Evolutionary conservation across 148 eudicot genomes (phyloP), one percentile per base, ranked within the genome.

Genomic region (Drosera capensis): DNA sequence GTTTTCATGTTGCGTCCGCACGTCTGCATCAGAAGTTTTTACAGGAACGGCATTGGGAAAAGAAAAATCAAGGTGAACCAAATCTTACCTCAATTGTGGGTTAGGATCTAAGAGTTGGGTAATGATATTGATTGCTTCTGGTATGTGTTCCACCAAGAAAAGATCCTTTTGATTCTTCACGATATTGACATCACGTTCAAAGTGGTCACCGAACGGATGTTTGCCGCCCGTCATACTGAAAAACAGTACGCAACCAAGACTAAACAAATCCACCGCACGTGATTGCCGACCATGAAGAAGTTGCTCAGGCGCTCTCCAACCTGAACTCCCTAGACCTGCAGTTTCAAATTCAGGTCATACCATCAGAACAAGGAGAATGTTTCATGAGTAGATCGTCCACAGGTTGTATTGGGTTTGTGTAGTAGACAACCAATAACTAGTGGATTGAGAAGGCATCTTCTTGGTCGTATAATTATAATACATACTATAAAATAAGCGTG

Each of bases 221-320:
- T 68, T 71, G 37, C 99, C 99, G 40, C 85, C 84, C 6, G 87
- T 80, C 42, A 90, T 66, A 71, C 95, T 84, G 73, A 60, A 85
- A 54, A 85, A 90, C 15, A 90, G 68, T 38, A 81, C 66, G 54
- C 88, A 90, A 1, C 99, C 99, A 39, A 90, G 54, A 69, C 95
- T 81, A 52, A 90, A 92, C 41, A 81, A 35, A 66, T 92, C 99
- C 14, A 92, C 87, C 35, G 95, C 94, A 34, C 95, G 78, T 21
- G 99, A 85, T 53, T 81, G 99, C 58, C 95, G 95, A 21, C 82
- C 86, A 57, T 70, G 70, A 40, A 70, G 86, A 61, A 92, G 79
- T 57, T 78, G 88, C 64, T 92, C 99, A 17, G 99, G 95, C 47
- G 99, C 95, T 72, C 79, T 93, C 95, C 99, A 92, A 30, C 99